These are phyloP conservation scores for Phytopythium aichiense DNA, from an alignment of 352 stramenopile species.

Conservation along the genomic window DNA sequence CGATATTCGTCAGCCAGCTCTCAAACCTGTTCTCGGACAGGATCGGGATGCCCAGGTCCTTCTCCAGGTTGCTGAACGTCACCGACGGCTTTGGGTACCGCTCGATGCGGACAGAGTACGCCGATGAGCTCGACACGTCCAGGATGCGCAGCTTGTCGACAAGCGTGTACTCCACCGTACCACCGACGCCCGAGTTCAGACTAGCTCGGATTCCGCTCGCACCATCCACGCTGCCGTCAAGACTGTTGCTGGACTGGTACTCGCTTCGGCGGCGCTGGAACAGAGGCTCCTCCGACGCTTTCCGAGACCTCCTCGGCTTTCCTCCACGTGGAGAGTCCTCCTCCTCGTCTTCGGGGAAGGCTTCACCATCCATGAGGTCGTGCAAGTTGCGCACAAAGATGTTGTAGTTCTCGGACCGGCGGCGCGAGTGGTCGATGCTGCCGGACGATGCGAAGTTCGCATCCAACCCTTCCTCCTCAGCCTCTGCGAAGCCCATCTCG, in stretches of 20 bases:
- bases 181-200: conserved; percentile 48
- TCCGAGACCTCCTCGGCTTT: conserved; percentile 11
- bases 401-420: conserved; percentile 75
- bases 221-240: conserved; percentile 47
- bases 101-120: conserved; percentile 75
- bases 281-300: conserved; percentile 49
- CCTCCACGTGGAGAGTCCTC: conserved; percentile 13
- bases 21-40: conserved; percentile 76
- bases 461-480: conserved; percentile 10
- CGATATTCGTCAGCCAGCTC: conserved; percentile 61
- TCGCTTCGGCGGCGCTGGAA: conserved; percentile 52
- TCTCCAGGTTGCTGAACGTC: conserved; percentile 68
- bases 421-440: conserved; percentile 51
- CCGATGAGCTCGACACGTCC: conserved; percentile 65
- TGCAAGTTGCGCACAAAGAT: conserved; percentile 77
- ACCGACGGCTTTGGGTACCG: conserved; percentile 69
- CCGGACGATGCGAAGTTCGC: conserved; percentile 20
- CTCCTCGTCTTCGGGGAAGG: conserved; percentile 48
- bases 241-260: conserved; percentile 30
- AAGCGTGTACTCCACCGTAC: conserved; percentile 51
- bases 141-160: conserved; percentile 68
- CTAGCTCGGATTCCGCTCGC: conserved; percentile 35
- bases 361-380: conserved; percentile 74
- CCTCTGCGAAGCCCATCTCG: conserved; percentile 69
- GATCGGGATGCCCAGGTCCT: conserved; percentile 40